phyloP scores from a whole-genome alignment of 2,329 filamentous ascomycete genomes.

The Aspergillus sp. region DNA sequence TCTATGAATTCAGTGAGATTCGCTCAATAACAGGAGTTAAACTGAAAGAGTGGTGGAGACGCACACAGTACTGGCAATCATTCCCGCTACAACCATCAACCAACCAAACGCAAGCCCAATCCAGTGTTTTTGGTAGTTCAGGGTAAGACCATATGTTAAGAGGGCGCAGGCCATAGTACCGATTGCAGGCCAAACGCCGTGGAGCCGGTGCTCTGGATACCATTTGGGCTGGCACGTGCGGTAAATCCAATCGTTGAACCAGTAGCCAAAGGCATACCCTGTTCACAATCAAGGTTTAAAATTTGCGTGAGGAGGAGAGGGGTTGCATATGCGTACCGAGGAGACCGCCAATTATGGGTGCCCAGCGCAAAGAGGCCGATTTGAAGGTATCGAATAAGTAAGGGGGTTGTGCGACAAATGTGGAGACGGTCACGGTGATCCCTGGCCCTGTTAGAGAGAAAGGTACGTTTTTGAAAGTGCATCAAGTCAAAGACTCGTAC shows the following conservation, averaged over 20 bases:
- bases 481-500: constrained; percentile 5
- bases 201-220: constrained; percentile 35
- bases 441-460: constrained; percentile 13
- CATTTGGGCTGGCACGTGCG: constrained; percentile 23
- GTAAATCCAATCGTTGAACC: constrained; percentile 38
- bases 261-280: constrained; percentile 36
- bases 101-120: constrained; percentile 40
- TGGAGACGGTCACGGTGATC: constrained; percentile 37
- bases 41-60: constrained; percentile 1
- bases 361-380: constrained; percentile 39
- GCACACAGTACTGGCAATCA: constrained; percentile 37
- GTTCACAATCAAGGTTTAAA: neutral
- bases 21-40: too few relatives aligned
- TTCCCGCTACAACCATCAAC: constrained; percentile 38
- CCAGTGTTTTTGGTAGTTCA: constrained; percentile 37
- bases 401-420: constrained; percentile 33
- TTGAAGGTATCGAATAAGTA: constrained; percentile 36
- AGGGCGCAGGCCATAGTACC: constrained; percentile 32
- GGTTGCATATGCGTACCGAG: constrained; percentile 20
- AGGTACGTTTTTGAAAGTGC: neutral
- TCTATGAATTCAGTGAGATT: neutral
- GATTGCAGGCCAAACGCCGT: constrained; percentile 37
- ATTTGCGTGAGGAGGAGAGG: neutral
- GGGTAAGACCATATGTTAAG: constrained; percentile 35
- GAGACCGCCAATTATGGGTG: constrained; percentile 35